Conservation (phyloP, 805 yeast genomes). For the Metschnikowia henanensis region DNA sequence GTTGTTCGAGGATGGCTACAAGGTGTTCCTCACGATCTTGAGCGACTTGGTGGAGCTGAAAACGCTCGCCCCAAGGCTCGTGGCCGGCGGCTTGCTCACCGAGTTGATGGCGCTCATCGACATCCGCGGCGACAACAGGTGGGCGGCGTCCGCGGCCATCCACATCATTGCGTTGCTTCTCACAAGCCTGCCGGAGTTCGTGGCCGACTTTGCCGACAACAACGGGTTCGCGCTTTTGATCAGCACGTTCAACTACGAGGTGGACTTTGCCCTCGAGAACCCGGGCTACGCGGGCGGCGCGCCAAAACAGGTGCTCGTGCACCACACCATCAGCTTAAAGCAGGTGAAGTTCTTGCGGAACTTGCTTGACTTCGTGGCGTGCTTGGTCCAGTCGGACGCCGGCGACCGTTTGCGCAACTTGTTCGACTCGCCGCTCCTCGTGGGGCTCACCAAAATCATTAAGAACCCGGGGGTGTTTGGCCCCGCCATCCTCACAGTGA, state of each 20-base stretch:
- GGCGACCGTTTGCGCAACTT: slow-evolving; percentile 85
- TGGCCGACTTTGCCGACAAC: slow-evolving; percentile 61
- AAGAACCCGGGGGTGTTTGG: slow-evolving; percentile 64
- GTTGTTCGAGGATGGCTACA: slow-evolving; percentile 43
- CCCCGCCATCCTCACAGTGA: slow-evolving; percentile 55
- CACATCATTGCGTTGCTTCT: slow-evolving; percentile 53
- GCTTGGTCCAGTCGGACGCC: slow-evolving; percentile 67
- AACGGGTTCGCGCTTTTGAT: slow-evolving; percentile 68
- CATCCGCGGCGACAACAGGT: slow-evolving; percentile 48
- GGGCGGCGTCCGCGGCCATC: slow-evolving; percentile 63
- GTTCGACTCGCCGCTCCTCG: slow-evolving; percentile 79
- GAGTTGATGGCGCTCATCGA: slow-evolving; percentile 63
- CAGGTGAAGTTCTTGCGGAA: slow-evolving; percentile 53
- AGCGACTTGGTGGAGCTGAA: slow-evolving; percentile 60
- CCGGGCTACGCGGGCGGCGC: slow-evolving; percentile 61
- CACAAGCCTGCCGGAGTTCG: slow-evolving; percentile 45
- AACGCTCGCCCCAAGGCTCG: slow-evolving; percentile 53
- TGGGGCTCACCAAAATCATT: slow-evolving; percentile 58
- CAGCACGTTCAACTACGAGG: slow-evolving; percentile 60
- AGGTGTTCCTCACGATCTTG: slow-evolving; percentile 57
- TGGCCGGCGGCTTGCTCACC: slow-evolving; percentile 74
- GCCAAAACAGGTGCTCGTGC: slow-evolving; percentile 49
- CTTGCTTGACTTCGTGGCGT: slow-evolving; percentile 60
- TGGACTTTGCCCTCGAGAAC: slow-evolving; percentile 58
- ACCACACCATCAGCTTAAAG: slow-evolving; percentile 54